Evolutionary conservation across 106 monocot species (phyloP), one percentile per base, ranked within the genome.

Genomic region (Narthecium ossifragum): DNA sequence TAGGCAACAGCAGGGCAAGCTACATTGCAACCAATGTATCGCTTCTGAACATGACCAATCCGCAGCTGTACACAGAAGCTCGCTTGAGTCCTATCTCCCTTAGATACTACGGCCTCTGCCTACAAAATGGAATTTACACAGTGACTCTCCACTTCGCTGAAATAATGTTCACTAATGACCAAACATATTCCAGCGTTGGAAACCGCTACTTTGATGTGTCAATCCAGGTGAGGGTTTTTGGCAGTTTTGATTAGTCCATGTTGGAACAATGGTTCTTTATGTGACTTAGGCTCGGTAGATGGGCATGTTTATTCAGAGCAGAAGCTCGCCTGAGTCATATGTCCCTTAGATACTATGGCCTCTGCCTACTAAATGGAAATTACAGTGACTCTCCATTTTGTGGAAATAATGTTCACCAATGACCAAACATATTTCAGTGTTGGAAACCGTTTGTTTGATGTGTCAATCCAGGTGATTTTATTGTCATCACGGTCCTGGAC

Each of bases 291-390:
- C n/a, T n/a, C n/a, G n/a, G n/a, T n/a, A n/a, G n/a, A n/a, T n/a
- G n/a, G n/a, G n/a, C n/a, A n/a, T n/a, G n/a, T n/a, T n/a, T n/a
- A n/a, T n/a, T n/a, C n/a, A n/a, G n/a, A n/a, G n/a, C n/a, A n/a
- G n/a, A n/a, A n/a, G n/a, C 84, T 62, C 76, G 84, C 9, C 70
- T 84, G 14, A 75, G 62, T 61, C 80, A 84, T 14, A 47, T 71
- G 18, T 84, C 84, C 6, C 77, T 89, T 13, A 85, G 65, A 59
- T 89, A 89, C 25, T 89, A 85, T 68, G 89, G 84, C 0, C 69
- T 72, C 11, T 89, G 89, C 72, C 65, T 89, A 48, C 59, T 78
- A 46, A 80, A 78, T 39, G 84, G 89, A 58, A 66, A 66, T 54
- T 85, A 89, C 31, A 7, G 84, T 89, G 1, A 54, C 28, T 20